Percentiles rank a stretch among this genome's conserved stretches.
Conservation (phyloP, 345 rosid species). For the Odontarrhena argentea region DNA sequence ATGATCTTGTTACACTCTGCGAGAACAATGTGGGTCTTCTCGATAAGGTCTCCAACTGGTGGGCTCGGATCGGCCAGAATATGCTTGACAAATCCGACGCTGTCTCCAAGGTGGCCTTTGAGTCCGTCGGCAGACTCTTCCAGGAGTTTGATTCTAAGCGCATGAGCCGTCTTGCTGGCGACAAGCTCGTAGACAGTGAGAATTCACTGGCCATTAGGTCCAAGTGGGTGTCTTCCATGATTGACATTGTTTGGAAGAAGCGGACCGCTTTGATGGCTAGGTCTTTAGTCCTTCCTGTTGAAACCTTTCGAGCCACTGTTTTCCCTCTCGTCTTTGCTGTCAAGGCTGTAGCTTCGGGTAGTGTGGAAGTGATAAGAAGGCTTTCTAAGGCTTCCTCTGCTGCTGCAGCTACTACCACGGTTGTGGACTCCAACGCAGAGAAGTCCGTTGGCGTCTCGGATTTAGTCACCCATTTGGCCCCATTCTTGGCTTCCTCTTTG, state of each 20-base stretch:
- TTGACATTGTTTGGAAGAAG: slow-evolving; percentile 80
- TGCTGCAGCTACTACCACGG: slow-evolving; percentile 44
- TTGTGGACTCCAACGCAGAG: slow-evolving; percentile 78
- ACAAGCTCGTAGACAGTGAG: slow-evolving; percentile 93
- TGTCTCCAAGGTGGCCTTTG: slow-evolving; percentile 94
- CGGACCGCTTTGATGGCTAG: slow-evolving; percentile 81
- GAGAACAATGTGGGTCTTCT: slow-evolving; percentile 80
- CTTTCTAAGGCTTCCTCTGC: slow-evolving; percentile 58
- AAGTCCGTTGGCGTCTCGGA: slow-evolving; percentile 84
- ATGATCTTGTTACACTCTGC: slow-evolving; percentile 84
- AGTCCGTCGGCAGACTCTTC: slow-evolving; percentile 87
- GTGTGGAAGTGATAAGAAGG: slow-evolving; percentile 70
- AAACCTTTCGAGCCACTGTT: slow-evolving; percentile 81
- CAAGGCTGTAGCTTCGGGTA: slow-evolving; percentile 89
- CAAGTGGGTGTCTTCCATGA: slow-evolving; percentile 88
- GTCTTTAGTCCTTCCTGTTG: slow-evolving; percentile 82
- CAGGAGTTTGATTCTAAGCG: slow-evolving; percentile 90
- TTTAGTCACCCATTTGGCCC: slow-evolving; percentile 84
- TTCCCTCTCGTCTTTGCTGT: slow-evolving; percentile 86
- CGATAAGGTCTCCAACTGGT: slow-evolving; percentile 86
- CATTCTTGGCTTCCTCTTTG: slow-evolving; percentile 89
- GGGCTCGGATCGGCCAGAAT: slow-evolving; percentile 79
- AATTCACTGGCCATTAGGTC: slow-evolving; percentile 89
- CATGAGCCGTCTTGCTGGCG: slow-evolving; percentile 94
- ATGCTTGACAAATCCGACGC: slow-evolving; percentile 84